Evolutionary conservation across 2,329 filamentous ascomycete species (phyloP), one percentile per base, ranked within the genome.

Genomic region (Chaetomiaceae sp.): DNA sequence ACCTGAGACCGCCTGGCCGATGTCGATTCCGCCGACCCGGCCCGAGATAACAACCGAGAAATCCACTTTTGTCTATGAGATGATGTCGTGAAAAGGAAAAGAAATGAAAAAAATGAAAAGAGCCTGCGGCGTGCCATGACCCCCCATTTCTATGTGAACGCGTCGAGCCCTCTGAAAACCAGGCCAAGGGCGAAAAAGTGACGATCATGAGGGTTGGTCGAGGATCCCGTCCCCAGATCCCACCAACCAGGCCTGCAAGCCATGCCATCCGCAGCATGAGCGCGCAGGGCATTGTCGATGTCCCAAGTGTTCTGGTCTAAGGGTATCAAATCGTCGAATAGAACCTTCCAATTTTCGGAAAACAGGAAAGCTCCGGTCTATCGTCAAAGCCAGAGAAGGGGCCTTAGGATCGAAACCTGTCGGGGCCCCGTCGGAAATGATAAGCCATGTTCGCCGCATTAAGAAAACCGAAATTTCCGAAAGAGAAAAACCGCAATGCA

Each of bases 61-160:
- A 81, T 80, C 79, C 78, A 78, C 77, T 82, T 83, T 82, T 82
- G 77, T 83, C 80, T 83, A 83, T 79, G 73, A 64, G 63, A 65
- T 68, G 64, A 66, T 63, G 64, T 67, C 61, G 59, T 59, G 44
- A 48, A 59, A 59, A 56, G 59, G 55, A 56, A 58, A 58, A 55
- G 47, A 54, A 57, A 55, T 57, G 39, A 58, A 61, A 48, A 59
- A 58, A 60, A 60, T 51, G 48, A 54, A 58, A 64, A 61, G 44
- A 53, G 46, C 55, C 47, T 59, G 63, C 65, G 64, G 63, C 64
- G 60, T 64, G 60, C 61, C 68, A 69, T 68, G 68, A 70, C 65
- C 66, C 62, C 57, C 55, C 66, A 66, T 66, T 58, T 64, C 61
- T 69, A 68, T 69, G 55, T 58, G 64, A 68, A 68, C 66, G 68